Conservation (phyloP, 345 rosid genomes). For the Erucastrum elatum region DNA sequence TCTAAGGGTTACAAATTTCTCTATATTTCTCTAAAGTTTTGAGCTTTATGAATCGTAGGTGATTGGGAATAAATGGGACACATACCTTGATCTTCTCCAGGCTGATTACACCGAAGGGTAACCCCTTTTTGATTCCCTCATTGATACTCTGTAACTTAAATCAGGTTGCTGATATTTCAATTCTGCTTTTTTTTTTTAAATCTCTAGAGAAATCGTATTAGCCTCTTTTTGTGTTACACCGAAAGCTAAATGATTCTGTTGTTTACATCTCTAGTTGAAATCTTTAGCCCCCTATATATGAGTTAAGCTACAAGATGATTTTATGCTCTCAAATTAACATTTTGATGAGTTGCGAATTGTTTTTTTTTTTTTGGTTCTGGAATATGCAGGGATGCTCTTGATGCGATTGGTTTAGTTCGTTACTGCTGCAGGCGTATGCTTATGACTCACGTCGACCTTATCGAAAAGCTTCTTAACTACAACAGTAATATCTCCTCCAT, state of each 20-base stretch:
- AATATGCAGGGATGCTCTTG: conserved; percentile 80
- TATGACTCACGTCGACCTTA: conserved; percentile 95
- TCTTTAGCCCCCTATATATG: background rate
- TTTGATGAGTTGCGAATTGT: background rate
- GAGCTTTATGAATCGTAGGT: conserved; percentile 24
- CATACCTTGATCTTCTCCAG: conserved; percentile 31
- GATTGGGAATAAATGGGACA: conserved; percentile 31
- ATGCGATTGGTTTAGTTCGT: conserved; percentile 75
- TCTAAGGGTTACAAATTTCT: background rate
- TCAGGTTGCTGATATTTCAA: too few relatives aligned
- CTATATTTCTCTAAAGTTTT: background rate
- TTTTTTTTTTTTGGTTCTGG: background rate
- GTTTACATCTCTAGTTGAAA: background rate
- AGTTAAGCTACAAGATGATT: background rate
- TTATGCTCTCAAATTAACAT: background rate
- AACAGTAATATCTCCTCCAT: conserved; percentile 53
- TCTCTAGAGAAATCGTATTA: too few relatives aligned
- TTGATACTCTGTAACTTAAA: background rate
- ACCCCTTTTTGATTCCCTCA: background rate
- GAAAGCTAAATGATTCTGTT: background rate
- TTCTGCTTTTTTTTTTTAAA: too few relatives aligned
- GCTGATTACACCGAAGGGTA: conserved; percentile 39
- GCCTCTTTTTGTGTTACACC: too few relatives aligned
- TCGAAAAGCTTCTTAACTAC: conserved; percentile 93
- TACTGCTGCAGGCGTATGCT: conserved; percentile 95